phyloP scores from a whole-genome alignment of 345 rosid species.

The Orychophragmus violaceus region DNA sequence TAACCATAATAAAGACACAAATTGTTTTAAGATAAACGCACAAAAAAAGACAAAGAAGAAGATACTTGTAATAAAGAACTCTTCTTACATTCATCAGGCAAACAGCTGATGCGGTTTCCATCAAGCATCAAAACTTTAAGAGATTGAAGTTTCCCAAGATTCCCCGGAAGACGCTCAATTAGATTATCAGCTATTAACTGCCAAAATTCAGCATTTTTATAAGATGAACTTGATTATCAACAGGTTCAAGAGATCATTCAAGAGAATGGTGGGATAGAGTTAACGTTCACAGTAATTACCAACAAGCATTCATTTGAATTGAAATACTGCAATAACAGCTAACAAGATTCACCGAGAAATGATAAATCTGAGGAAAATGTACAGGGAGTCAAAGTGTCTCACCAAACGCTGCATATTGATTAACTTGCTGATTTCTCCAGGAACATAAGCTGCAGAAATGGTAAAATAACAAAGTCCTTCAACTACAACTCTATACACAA shows the following conservation, averaged over 20 bases:
- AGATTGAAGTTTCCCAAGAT: constrained; percentile 84
- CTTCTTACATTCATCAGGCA: constrained; percentile 91
- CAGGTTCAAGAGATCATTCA: neutral
- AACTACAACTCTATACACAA: neutral
- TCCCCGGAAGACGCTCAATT: constrained; percentile 64
- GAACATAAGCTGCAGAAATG: constrained; percentile 79
- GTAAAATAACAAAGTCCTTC: constrained; percentile 26
- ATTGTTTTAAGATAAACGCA: neutral
- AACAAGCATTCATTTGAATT: neutral
- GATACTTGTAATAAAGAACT: constrained; percentile 26
- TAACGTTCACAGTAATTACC: too few relatives aligned
- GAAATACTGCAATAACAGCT: neutral
- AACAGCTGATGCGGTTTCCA: constrained; percentile 62
- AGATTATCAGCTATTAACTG: constrained; percentile 71
- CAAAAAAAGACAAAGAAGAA: neutral
- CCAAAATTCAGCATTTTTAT: constrained; percentile 11
- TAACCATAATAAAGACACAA: neutral
- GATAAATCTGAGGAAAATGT: neutral
- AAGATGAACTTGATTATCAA: neutral
- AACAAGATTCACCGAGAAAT: neutral
- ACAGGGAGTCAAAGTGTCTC: constrained; percentile 17
- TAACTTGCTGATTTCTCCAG: constrained; percentile 69
- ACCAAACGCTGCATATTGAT: constrained; percentile 91
- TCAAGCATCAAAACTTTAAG: constrained; percentile 81
- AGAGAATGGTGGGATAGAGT: too few relatives aligned